A percentile compares a stretch with the other conserved stretches of the same genome.
Conservation (phyloP, 805 yeast genomes). For the Saturnispora quitensis region DNA sequence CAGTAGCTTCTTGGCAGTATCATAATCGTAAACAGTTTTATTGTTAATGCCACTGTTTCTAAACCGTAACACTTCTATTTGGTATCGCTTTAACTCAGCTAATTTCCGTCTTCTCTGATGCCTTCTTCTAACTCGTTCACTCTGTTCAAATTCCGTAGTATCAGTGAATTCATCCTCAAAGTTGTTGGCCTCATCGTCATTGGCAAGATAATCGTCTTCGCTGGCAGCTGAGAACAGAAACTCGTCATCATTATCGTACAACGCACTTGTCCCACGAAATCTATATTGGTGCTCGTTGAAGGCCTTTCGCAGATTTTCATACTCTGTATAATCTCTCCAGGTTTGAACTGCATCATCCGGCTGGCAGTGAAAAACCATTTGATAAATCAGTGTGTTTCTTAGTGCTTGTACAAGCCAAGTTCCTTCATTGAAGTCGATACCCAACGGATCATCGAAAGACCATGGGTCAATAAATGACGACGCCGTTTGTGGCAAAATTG, state of each 20-base stretch:
- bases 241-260: background rate
- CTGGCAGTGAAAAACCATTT: slow-evolving; percentile 85
- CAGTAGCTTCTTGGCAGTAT: slow-evolving; percentile 67
- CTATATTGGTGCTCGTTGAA: slow-evolving; percentile 31
- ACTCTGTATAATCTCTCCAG: slow-evolving; percentile 84
- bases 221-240: background rate
- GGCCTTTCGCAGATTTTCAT: slow-evolving; percentile 48
- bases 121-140: slow-evolving; percentile 10
- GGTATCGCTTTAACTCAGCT: slow-evolving; percentile 25
- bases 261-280: slow-evolving; percentile 9
- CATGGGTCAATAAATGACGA: slow-evolving; percentile 71
- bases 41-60: slow-evolving; percentile 8
- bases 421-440: slow-evolving; percentile 74
- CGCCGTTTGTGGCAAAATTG: slow-evolving; percentile 27
- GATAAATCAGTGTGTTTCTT: slow-evolving; percentile 70
- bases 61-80: slow-evolving; percentile 11
- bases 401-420: slow-evolving; percentile 77
- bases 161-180: background rate
- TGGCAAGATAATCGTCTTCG: background rate
- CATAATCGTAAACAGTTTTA: slow-evolving; percentile 40
- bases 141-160: background rate
- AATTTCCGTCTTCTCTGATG: slow-evolving; percentile 19
- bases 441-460: slow-evolving; percentile 78
- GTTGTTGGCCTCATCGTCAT: background rate
- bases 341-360: slow-evolving; percentile 88